A percentile compares a stretch with the other conserved stretches of the same genome.
phyloP scores from a whole-genome alignment of 345 rosid species.

The Schrenkiella parvula region DNA sequence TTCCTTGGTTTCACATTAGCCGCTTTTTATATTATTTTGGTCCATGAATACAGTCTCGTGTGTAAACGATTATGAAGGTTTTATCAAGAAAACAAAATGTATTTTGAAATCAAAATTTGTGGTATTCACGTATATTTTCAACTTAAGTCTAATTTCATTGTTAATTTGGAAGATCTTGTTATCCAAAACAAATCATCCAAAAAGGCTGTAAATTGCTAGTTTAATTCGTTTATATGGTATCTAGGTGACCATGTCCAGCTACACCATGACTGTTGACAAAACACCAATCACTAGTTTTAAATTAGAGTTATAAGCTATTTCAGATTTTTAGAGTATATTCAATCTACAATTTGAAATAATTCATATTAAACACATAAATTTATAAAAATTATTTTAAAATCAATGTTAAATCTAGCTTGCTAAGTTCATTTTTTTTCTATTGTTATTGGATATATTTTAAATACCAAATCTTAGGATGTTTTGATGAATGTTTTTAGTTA shows the following conservation, averaged over 20 bases:
- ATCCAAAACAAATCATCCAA: not conserved
- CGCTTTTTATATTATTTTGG: not conserved
- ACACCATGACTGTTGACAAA: not conserved
- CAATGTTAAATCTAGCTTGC: no score
- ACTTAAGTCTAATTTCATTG: not conserved
- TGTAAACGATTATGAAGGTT: not conserved
- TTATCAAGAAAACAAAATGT: not conserved
- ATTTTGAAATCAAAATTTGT: not conserved
- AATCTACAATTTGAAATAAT: no score
- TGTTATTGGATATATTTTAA: no score
- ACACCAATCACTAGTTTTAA: not conserved
- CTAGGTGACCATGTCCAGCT: not conserved
- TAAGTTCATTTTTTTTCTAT: no score
- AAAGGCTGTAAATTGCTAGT: not conserved
- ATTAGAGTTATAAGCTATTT: no score
- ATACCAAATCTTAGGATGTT: no score
- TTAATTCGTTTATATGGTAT: not conserved
- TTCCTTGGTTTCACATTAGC: constrained; percentile 21
- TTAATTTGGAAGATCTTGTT: not conserved
- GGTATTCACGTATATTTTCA: not conserved
- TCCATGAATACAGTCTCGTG: not conserved
- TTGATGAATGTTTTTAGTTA: no score
- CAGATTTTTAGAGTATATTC: no score
- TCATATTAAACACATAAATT: no score
- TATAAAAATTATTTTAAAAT: no score